These are phyloP conservation scores for Neurospora discreta DNA, from an alignment of 495 filamentous ascomycete genomes.

Conservation along the genomic window DNA sequence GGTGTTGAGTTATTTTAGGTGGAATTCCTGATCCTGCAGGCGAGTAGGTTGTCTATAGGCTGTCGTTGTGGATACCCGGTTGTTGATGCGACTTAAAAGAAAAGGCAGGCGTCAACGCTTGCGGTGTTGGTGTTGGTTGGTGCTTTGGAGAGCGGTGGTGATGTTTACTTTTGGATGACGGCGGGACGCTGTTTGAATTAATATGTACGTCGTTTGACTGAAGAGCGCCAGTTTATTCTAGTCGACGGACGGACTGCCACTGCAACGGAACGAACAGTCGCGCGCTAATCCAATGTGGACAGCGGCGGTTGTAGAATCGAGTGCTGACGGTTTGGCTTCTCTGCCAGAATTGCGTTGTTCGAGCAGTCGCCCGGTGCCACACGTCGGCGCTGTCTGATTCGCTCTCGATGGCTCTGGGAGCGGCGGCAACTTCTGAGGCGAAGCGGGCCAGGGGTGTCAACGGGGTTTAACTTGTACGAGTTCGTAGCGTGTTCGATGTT, in stretches of 20 bases:
- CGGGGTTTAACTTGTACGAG: background rate
- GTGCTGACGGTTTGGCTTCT: background rate
- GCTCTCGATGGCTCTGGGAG: slow-evolving; percentile 16
- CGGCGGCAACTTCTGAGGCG: slow-evolving; percentile 24
- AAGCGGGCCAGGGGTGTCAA: slow-evolving; percentile 8
- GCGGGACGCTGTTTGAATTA: background rate
- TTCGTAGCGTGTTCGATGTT: background rate
- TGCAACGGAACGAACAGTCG: background rate
- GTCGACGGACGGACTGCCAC: background rate
- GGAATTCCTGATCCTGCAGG: slow-evolving; percentile 12
- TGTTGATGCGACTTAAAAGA: background rate
- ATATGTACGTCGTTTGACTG: background rate
- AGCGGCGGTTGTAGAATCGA: slow-evolving; percentile 3
- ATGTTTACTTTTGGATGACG: background rate
- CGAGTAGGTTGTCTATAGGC: background rate
- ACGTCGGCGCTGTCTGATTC: slow-evolving; percentile 21
- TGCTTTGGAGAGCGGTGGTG: background rate
- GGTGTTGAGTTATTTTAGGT: background rate
- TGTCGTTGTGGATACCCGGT: background rate
- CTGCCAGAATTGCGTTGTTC: slow-evolving; percentile 10
- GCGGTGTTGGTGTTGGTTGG: background rate
- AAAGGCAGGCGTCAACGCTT: background rate
- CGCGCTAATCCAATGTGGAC: background rate
- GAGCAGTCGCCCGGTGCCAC: slow-evolving; percentile 28
- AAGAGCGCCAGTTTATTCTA: background rate